Evolutionary conservation across 441 rosid genomes (phyloP), one percentile per base, ranked within the genome.

Genomic region (Theobroma grandiflorum): DNA sequence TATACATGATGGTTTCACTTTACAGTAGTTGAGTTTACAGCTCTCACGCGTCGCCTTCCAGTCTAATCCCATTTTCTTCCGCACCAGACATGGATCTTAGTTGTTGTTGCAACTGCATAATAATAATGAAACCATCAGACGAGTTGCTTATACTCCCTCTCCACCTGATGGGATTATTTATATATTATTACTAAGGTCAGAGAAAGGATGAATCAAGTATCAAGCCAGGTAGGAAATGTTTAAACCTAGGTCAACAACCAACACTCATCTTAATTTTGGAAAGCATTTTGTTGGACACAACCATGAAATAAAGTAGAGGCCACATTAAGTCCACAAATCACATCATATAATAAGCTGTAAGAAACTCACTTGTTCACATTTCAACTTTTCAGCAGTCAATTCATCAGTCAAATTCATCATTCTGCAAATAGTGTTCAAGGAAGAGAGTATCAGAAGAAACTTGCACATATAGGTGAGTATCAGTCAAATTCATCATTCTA

Each of bases 71-170:
- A 76, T 89, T 87, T 85, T 89, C 90, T 82, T 91, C 91, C 37
- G 82, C 89, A 63, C 81, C 87, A n/a, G 93, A 79, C 80, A 88
- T 70, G 50, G 88, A 82, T 84, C 86, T 93, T 55, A 95, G 77
- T 86, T 90, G 98, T 81, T 90, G 94, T 78, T 89, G 97, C 88
- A 97, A 83, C 99, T 97, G 95, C 69, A 59, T 78, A 58, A 83
- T 35, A 70, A 76, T 45, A 63, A 79, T 55, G 72, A 81, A 57
- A 80, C 26, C 11, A 40, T 80, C 57, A 75, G 62, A 26, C 31
- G n/a, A 26, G 31, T 26, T 26, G 31, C 31, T 26, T 26, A 26
- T 26, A 26, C 31, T 26, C 62, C 26, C 43, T 50, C 75, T 18
- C 55, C 6, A 15, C 22, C 47, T 37, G 47, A 37, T 64, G 45